Conservation (phyloP, 2,329 filamentous ascomycete genomes). For the Clathrospora elynae region DNA sequence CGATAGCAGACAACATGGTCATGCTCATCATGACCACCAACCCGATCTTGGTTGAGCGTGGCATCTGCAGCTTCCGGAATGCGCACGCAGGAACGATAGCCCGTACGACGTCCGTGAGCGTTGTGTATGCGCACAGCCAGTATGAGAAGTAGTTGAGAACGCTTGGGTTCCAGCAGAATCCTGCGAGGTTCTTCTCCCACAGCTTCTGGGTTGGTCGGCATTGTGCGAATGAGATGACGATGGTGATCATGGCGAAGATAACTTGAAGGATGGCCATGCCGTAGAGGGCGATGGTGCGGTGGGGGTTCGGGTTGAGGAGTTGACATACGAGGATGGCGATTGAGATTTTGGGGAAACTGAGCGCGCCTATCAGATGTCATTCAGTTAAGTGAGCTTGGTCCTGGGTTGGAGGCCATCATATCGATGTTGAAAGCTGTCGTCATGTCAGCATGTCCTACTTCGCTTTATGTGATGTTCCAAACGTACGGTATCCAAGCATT, state of each 20-base stretch:
- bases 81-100: slow-evolving; percentile 8
- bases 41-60: slow-evolving; percentile 12
- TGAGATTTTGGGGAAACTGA: slow-evolving; percentile 12
- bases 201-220: slow-evolving; percentile 7
- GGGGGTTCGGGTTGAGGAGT: slow-evolving; percentile 7
- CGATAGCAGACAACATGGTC: slow-evolving; percentile 16
- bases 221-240: slow-evolving; percentile 14
- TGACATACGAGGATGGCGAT: slow-evolving; percentile 11
- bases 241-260: slow-evolving; percentile 8
- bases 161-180: slow-evolving; percentile 12
- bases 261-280: slow-evolving; percentile 11
- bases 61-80: slow-evolving; percentile 15
- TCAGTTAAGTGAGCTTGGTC: not conserved
- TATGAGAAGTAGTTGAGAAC: slow-evolving; percentile 17
- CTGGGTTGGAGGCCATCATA: too few relatives aligned
- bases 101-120: slow-evolving; percentile 12
- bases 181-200: slow-evolving; percentile 12
- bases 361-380: slow-evolving; percentile 7
- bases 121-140: slow-evolving; percentile 14
- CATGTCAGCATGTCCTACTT: too few relatives aligned
- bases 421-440: not conserved
- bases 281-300: slow-evolving; percentile 2
- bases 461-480: too few relatives aligned
- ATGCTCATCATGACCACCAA: slow-evolving; percentile 11
- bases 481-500: slow-evolving; percentile 16